Evolutionary conservation across 1,139 yeast genomes (phyloP), one percentile per base, ranked within the genome.

Genomic region (Magnusiomyces tetraspermus): DNA sequence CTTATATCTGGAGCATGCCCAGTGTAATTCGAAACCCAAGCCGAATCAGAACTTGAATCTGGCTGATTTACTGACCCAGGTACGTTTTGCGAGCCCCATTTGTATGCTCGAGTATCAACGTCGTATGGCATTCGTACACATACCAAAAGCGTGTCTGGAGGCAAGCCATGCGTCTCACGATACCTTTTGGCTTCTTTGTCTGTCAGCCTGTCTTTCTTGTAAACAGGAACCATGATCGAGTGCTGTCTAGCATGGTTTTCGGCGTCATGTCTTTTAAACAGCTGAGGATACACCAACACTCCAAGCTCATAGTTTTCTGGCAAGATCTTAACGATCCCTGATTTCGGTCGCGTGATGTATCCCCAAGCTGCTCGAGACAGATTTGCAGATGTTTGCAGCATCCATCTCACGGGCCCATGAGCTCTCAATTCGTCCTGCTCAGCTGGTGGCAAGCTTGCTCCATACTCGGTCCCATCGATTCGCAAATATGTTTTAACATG

Each of bases 341-440:
- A 41, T 21, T 17, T 17, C 11, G 30, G 22, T n/a, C 33, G 49
- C 23, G 28, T 36, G 8, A 58, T 44, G 1, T 55, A 59, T 1
- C 72, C 72, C 72, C 72, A 68, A 0, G 72, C 72, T 43, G 62
- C 67, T 48, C 65, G 66, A 37, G 70, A 65, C 40, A 68, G 53
- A 53, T 68, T 68, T 30, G 71, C 71, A 1, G 69, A 65, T 11
- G 71, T 68, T 41, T 67, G 55, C 31, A 68, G 59, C 22, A 63
- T 46, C 70, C 71, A 68, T 22, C 55, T 55, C 11, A 67, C 54
- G 37, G 51, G 53, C 30, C 46, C 48, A 2, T 55, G 57, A 26
- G 53, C 51, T 4, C 43, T 47, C 24, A 19, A 5, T 19, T 38
- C 42, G 8, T 19, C 42, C 22, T 21, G 24, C 22, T 17, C 24